Percentiles rank a stretch among this genome's conserved stretches.
These are phyloP conservation scores for Colletotrichum sublineola DNA, from an alignment of 2,329 filamentous ascomycete species.

Conservation along the genomic window DNA sequence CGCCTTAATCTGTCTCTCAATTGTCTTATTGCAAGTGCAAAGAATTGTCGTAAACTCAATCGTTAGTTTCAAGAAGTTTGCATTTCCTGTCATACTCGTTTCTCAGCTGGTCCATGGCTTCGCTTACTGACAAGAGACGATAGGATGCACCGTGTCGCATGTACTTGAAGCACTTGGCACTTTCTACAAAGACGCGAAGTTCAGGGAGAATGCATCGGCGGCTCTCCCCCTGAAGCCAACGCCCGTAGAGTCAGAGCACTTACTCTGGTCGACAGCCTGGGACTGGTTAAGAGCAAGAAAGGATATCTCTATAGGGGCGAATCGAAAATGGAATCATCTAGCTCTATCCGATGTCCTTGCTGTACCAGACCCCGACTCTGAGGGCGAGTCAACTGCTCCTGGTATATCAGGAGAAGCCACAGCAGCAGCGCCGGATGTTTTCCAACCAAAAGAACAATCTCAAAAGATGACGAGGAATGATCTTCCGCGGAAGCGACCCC, in stretches of 20 bases:
- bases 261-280: slow-evolving; percentile 43
- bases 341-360: slow-evolving; percentile 42
- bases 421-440: neutral
- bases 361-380: slow-evolving; percentile 33
- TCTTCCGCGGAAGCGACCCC: slow-evolving; percentile 43
- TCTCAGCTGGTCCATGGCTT: slow-evolving; percentile 1
- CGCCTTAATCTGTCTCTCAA: neutral
- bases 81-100: neutral
- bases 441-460: neutral
- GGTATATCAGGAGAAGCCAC: neutral
- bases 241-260: slow-evolving; percentile 18
- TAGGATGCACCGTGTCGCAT: slow-evolving; percentile 41
- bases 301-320: slow-evolving; percentile 45
- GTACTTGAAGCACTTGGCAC: slow-evolving; percentile 32
- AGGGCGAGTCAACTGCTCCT: neutral
- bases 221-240: neutral
- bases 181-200: slow-evolving; percentile 32
- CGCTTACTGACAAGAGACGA: slow-evolving; percentile 18
- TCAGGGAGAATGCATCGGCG: slow-evolving; percentile 9
- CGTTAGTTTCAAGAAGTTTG: neutral
- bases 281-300: slow-evolving; percentile 45
- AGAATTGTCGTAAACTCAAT: too few relatives aligned
- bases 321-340: slow-evolving; percentile 43
- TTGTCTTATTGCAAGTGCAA: neutral
- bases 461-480: neutral